These are phyloP conservation scores for Coleophoma crateriformis DNA, from an alignment of 2,329 filamentous ascomycete genomes.

Conservation along the genomic window DNA sequence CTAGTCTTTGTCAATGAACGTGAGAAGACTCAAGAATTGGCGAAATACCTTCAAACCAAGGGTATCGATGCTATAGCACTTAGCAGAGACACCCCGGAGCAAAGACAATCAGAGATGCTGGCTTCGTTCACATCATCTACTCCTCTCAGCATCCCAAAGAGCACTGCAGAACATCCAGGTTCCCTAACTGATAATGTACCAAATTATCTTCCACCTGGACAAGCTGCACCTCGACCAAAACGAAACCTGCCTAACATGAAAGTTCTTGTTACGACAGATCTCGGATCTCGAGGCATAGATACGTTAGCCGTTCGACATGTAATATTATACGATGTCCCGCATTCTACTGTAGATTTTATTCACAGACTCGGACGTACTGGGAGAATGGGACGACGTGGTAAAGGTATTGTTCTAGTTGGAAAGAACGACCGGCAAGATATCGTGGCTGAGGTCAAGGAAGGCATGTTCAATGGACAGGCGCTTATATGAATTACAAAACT, in stretches of 20 bases:
- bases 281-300: conserved; percentile 90
- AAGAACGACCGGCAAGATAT: conserved; percentile 86
- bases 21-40: conserved; percentile 77
- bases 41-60: conserved; percentile 73
- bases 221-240: conserved; percentile 17
- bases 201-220: conserved; percentile 23
- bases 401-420: conserved; percentile 85
- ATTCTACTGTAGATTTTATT: conserved; percentile 97
- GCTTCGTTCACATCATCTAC: conserved; percentile 60
- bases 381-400: conserved; percentile 83
- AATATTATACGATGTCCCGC: conserved; percentile 93
- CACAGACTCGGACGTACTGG: conserved; percentile 89
- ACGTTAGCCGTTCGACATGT: conserved; percentile 88
- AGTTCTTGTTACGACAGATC: conserved; percentile 89
- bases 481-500: conserved; percentile 46
- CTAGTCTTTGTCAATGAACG: conserved; percentile 97
- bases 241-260: conserved; percentile 65
- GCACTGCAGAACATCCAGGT: conserved; percentile 26
- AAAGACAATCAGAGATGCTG: conserved; percentile 72
- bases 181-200: conserved; percentile 31
- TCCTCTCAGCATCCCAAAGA: conserved; percentile 27
- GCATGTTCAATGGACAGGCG: conserved; percentile 77
- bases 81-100: conserved; percentile 76
- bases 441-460: conserved; percentile 85
- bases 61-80: conserved; percentile 85